These are phyloP conservation scores for Pleomassaria siparia DNA, from an alignment of 2,329 filamentous ascomycete species.

Conservation along the genomic window DNA sequence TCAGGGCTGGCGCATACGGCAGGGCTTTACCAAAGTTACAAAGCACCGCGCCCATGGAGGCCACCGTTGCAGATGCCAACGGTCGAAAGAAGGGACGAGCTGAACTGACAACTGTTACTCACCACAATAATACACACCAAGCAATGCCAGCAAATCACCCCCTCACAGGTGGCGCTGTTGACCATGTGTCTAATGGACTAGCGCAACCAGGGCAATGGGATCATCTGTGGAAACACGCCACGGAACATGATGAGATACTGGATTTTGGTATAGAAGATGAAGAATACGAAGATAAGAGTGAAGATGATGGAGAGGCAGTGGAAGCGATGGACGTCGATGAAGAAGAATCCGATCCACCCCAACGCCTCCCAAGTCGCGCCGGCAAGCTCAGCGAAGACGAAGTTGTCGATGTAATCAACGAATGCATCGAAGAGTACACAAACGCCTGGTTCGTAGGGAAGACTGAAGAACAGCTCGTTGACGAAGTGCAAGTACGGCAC, in stretches of 20 bases:
- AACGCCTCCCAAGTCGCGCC: not conserved
- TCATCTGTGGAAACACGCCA: conserved; percentile 42
- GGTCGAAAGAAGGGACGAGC: conserved; percentile 11
- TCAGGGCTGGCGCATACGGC: conserved; percentile 50
- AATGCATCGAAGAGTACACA: conserved; percentile 21
- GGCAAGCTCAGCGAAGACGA: conserved; percentile 17
- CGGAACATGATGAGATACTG: conserved; percentile 9
- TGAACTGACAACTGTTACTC: conserved; percentile 1
- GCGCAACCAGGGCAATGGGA: conserved; percentile 16
- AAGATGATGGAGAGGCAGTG: conserved; percentile 3
- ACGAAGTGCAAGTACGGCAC: conserved; percentile 17
- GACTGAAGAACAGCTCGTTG: conserved; percentile 10
- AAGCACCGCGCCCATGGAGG: not conserved
- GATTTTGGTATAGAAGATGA: conserved; percentile 39
- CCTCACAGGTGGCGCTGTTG: too few relatives aligned
- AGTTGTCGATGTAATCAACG: conserved; percentile 29
- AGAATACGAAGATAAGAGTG: conserved; percentile 26
- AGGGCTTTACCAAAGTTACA: conserved; percentile 11
- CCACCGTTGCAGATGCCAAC: not conserved
- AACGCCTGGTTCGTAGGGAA: conserved; percentile 23
- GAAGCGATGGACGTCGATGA: conserved; percentile 1
- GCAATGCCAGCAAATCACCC: not conserved
- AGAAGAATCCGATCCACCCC: not conserved
- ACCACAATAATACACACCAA: not conserved
- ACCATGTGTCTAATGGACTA: not conserved